These are phyloP conservation scores for Chalciporus piperatus DNA, from an alignment of 768 basidiomycete species.

Conservation along the genomic window DNA sequence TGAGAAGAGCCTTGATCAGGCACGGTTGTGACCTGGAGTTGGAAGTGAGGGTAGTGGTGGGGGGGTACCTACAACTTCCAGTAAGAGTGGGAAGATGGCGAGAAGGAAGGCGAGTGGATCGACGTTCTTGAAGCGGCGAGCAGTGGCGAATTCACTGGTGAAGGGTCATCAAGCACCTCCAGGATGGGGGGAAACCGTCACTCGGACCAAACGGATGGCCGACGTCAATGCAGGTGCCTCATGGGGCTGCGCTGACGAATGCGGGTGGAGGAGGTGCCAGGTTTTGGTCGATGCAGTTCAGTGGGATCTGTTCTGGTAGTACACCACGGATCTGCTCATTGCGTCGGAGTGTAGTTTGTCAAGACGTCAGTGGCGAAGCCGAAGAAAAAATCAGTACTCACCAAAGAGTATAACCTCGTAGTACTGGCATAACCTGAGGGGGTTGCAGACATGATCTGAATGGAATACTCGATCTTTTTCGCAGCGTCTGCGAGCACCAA, in stretches of 20 bases:
- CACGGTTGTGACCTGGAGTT: conserved; percentile 18
- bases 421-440: conserved; percentile 51
- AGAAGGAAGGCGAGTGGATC: conserved; percentile 26
- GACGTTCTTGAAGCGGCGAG: conserved; percentile 20
- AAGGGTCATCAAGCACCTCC: conserved; percentile 15
- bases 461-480: conserved; percentile 45
- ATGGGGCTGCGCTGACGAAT: conserved; percentile 11
- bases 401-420: no score
- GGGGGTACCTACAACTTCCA: conserved; percentile 26
- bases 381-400: no score
- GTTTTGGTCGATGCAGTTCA: conserved; percentile 23
- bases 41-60: not conserved
- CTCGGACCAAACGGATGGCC: conserved; percentile 36
- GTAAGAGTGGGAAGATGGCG: conserved; percentile 20
- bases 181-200: conserved; percentile 28
- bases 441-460: conserved; percentile 50
- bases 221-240: conserved; percentile 46
- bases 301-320: no score
- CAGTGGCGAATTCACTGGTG: conserved; percentile 26
- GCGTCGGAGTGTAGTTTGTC: no score
- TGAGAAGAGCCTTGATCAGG: conserved; percentile 29
- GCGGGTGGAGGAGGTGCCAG: conserved; percentile 10
- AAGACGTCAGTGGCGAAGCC: no score
- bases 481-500: conserved; percentile 42
- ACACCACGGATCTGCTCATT: no score